Evolutionary conservation across 2,329 filamentous ascomycete genomes (phyloP), one percentile per base, ranked within the genome.

Genomic region (Diaporthe sp.): DNA sequence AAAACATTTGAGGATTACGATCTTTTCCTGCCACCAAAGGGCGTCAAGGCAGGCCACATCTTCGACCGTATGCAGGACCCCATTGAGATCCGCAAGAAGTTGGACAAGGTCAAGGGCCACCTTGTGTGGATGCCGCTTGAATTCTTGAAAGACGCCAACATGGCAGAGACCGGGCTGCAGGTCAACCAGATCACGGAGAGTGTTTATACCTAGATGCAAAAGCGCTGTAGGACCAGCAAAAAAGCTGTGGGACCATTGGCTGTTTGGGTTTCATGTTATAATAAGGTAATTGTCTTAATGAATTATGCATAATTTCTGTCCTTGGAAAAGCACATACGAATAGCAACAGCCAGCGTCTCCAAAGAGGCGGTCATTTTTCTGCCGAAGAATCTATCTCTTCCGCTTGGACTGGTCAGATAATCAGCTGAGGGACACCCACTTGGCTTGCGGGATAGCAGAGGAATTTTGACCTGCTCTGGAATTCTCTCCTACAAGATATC

Each of bases 91-190:
- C 89, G 94, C 22, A 83, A 88, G 77, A 95, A 96, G 82, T 86
- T 98, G 67, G 92, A 95, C 79, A 88, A 93, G 80, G 91, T 98
- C 78, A 92, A 92, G 84, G 96, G 96, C 0, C 96, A 98, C 85
- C 83, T 98, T 54, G 96, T 98, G 9, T 97, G 95, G 94, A 96
- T 98, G 92, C 95, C 95, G n/a, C 83, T 98, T 80, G 91, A 95
- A 60, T 98, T 98, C 82, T 84, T 98, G 81, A 88, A 90, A 79
- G 92, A 97, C 77, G 95, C 92, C 0, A 89, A 94, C 79, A 97
- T 98, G 95, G 96, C 96, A 0, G 96, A 98, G 85, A 91, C 90
- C 80, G 96, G 96, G 0, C 80, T 98, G 83, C 92, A 95, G 84
- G 91, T 98, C 54, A 98, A 98, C 82, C 85, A 90, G 60, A 93